Conservation (phyloP, 176 grass and related monocot genomes). For the Musa itinerans region DNA sequence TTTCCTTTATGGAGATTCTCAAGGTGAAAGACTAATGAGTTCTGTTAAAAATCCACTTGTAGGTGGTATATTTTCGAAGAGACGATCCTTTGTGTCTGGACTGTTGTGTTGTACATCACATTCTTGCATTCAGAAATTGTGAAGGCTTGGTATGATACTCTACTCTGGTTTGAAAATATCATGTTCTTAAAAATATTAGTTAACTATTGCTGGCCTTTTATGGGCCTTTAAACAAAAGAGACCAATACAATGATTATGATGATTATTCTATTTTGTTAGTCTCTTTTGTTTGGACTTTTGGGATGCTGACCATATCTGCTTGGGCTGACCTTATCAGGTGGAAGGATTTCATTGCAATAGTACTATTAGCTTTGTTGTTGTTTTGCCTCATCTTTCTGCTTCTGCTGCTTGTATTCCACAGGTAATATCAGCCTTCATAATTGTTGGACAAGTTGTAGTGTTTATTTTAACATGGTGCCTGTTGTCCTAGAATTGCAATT, state of each 20-base stretch:
- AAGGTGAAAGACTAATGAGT: not conserved
- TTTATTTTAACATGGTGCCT: no score
- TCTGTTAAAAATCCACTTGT: conserved; percentile 5
- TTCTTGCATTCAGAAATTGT: conserved; percentile 43
- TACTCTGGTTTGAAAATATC: not conserved
- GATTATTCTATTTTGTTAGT: not conserved
- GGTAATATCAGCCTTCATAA: conserved; percentile 35
- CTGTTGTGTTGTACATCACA: conserved; percentile 54
- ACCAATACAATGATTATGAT: no score
- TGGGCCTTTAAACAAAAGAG: not conserved
- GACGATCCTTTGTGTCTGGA: conserved; percentile 62
- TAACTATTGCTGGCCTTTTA: conserved; percentile 14
- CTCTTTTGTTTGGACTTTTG: not conserved
- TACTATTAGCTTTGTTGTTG: conserved; percentile 54
- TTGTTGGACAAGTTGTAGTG: not conserved
- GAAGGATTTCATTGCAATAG: conserved; percentile 75
- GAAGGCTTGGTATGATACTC: conserved; percentile 52
- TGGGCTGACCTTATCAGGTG: conserved; percentile 42
- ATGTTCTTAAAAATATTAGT: not conserved
- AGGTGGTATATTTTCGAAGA: conserved; percentile 93
- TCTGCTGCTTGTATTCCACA: conserved; percentile 62
- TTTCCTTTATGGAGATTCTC: not conserved
- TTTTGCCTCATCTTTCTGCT: conserved; percentile 82
- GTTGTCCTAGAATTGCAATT: no score
- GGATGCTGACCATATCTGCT: not conserved